phyloP scores from a whole-genome alignment of 2,329 filamentous ascomycete species.

The Colletotrichum sp. region DNA sequence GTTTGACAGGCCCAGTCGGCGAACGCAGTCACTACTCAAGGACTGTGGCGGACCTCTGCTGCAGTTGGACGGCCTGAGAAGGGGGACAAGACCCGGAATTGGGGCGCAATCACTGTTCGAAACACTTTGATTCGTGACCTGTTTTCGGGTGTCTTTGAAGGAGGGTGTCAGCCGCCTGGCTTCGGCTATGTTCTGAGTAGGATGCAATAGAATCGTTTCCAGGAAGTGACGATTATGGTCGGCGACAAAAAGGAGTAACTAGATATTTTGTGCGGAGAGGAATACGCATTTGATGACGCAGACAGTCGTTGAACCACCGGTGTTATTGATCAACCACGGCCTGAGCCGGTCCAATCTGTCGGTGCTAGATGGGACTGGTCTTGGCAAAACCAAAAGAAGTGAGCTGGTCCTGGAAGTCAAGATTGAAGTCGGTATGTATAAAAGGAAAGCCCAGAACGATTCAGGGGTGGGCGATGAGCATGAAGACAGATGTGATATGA shows the following conservation, averaged over 20 bases:
- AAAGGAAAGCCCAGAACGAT: neutral
- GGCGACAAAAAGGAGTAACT: neutral
- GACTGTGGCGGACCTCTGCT: neutral
- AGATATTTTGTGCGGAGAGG: neutral
- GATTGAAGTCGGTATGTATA: neutral
- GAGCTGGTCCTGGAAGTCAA: neutral
- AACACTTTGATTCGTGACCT: neutral
- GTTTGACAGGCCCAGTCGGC: neutral
- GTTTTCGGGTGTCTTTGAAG: neutral
- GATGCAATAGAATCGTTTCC: neutral
- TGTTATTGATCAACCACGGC: neutral
- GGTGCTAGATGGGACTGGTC: neutral
- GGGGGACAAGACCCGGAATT: neutral
- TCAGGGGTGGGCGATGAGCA: neutral
- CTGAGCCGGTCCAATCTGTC: neutral
- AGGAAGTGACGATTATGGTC: neutral
- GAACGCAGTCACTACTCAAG: neutral
- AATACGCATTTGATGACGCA: neutral
- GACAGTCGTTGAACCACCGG: neutral
- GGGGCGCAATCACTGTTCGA: neutral
- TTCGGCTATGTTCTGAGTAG: neutral
- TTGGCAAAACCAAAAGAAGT: neutral
- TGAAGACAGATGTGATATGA: constrained; percentile 9
- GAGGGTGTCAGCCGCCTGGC: neutral
- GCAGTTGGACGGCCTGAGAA: neutral